Evolutionary conservation across 2,329 filamentous ascomycete species (phyloP).

Genomic region (Penicillium rolfsii): DNA sequence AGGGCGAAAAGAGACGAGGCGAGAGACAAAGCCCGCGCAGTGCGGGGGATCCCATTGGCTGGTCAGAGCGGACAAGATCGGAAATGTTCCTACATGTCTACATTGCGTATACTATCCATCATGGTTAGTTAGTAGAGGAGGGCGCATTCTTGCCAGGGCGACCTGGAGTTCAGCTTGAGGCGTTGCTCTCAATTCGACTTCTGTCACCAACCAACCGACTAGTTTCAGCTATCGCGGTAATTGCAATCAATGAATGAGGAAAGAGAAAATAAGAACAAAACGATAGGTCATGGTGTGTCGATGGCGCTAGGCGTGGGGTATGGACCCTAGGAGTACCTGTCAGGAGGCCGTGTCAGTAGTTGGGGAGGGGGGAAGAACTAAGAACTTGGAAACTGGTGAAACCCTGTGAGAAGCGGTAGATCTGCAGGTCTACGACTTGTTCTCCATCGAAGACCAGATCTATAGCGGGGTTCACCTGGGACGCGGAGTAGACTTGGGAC

Average conservation of each 20-base stretch:
- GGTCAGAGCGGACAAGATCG: neutral
- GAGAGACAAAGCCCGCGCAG: neutral
- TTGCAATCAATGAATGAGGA: neutral
- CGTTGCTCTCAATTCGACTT: neutral
- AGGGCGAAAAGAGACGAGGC: constrained; percentile 1
- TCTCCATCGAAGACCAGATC: neutral
- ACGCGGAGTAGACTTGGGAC: neutral
- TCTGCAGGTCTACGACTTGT: neutral
- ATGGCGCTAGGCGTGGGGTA: neutral
- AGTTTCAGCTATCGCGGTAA: neutral
- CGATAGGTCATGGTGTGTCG: neutral
- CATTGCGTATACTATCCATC: no score
- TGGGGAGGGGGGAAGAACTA: neutral
- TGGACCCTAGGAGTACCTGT: neutral
- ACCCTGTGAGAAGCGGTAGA: neutral
- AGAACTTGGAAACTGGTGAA: neutral
- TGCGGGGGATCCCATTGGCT: constrained; percentile 3
- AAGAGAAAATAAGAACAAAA: neutral
- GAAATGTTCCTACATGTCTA: neutral
- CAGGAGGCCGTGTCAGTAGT: neutral
- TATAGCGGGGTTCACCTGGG: neutral
- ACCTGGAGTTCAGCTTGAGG: neutral
- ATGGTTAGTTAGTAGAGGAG: neutral
- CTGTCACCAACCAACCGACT: neutral
- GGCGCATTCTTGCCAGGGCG: neutral